These are phyloP conservation scores for Metschnikowia lochheadii DNA, from an alignment of 805 yeast species.

Conservation along the genomic window DNA sequence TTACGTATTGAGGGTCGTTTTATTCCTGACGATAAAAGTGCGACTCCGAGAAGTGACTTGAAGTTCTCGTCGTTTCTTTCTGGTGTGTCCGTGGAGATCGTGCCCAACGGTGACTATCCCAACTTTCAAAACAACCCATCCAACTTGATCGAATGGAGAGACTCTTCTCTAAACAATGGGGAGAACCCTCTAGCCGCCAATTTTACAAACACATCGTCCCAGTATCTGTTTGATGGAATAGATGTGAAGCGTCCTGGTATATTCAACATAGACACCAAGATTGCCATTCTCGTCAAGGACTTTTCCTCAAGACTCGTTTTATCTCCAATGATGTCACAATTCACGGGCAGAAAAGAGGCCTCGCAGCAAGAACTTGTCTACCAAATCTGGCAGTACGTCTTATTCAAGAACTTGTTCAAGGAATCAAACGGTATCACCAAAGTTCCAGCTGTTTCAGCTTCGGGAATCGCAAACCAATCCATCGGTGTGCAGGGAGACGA, in stretches of 20 bases:
- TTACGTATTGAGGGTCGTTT: constrained; percentile 84
- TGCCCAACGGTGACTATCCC: constrained; percentile 39
- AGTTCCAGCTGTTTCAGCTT: constrained; percentile 38
- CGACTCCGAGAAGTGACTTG: constrained; percentile 8
- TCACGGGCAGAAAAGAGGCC: constrained; percentile 73
- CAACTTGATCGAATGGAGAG: constrained; percentile 86
- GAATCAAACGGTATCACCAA: constrained; percentile 26
- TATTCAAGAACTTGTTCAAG: constrained; percentile 55
- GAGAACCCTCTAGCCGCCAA: constrained; percentile 18
- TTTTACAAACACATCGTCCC: constrained; percentile 16
- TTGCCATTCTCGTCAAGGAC: constrained; percentile 72
- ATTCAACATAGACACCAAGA: constrained; percentile 52
- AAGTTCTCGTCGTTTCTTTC: constrained; percentile 56
- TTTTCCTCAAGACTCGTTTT: constrained; percentile 64
- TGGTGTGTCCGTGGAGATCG: constrained; percentile 77
- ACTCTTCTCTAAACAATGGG: constrained; percentile 37
- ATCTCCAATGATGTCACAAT: constrained; percentile 57
- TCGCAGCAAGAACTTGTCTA: constrained; percentile 84
- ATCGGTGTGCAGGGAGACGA: constrained; percentile 20
- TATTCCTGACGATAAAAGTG: constrained; percentile 31
- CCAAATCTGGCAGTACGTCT: constrained; percentile 73
- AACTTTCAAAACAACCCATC: constrained; percentile 26
- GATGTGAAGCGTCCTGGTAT: constrained; percentile 80
- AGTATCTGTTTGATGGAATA: constrained; percentile 68
- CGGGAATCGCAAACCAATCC: constrained; percentile 16